Evolutionary conservation across 306 rosid genomes (phyloP).

Genomic region (Quercus robur): DNA sequence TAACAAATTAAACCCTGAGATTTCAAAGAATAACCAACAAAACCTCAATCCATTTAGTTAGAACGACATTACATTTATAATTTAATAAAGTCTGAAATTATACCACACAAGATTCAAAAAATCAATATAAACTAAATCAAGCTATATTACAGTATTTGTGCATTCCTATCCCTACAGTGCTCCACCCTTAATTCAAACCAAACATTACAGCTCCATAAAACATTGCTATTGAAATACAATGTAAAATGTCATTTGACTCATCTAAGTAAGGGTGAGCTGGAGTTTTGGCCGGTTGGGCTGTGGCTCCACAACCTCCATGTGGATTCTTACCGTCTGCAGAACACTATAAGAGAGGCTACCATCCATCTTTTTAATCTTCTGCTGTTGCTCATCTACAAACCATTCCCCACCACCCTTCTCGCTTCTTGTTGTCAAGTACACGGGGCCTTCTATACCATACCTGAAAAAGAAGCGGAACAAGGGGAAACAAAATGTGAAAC

Average conservation of each 20-base stretch:
- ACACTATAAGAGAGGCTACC: conserved; percentile 66
- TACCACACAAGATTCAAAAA: neutral
- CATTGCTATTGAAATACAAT: neutral
- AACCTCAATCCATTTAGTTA: too few relatives aligned
- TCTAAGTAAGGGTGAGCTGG: conserved; percentile 64
- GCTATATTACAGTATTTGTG: neutral
- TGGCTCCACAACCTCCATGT: conserved; percentile 97
- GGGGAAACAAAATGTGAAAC: neutral
- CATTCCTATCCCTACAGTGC: neutral
- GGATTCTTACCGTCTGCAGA: conserved; percentile 67
- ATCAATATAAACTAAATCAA: neutral
- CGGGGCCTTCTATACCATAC: conserved; percentile 93
- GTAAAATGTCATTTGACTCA: neutral
- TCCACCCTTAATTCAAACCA: neutral
- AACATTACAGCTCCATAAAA: neutral
- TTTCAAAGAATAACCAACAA: too few relatives aligned
- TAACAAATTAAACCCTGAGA: too few relatives aligned
- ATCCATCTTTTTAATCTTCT: conserved; percentile 84
- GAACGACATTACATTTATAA: too few relatives aligned
- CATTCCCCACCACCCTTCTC: conserved; percentile 87
- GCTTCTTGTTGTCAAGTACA: conserved; percentile 61
- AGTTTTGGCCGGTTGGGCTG: conserved; percentile 91
- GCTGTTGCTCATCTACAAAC: conserved; percentile 82
- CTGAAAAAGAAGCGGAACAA: conserved; percentile 22
- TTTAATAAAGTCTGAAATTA: too few relatives aligned